These are phyloP conservation scores for Cytospora chrysosperma DNA, from an alignment of 2,329 filamentous ascomycete species.

Conservation along the genomic window DNA sequence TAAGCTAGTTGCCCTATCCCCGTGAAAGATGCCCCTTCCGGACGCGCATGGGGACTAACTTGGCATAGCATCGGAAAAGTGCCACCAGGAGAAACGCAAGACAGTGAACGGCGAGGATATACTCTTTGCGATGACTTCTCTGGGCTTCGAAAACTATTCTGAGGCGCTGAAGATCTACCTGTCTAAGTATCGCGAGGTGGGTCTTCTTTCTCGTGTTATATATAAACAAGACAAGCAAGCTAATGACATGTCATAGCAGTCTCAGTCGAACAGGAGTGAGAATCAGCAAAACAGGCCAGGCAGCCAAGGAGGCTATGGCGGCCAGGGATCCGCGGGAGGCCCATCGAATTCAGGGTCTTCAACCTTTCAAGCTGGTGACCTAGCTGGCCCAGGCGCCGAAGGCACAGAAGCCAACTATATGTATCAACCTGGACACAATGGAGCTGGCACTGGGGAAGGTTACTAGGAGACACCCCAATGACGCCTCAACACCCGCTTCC, in stretches of 20 bases:
- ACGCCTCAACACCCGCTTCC: background rate
- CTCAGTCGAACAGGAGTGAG: conserved; percentile 72
- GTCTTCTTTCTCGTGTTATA: conserved; percentile 32
- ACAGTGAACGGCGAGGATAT: conserved; percentile 99
- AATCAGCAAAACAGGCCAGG: conserved; percentile 49
- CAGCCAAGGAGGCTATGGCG: conserved; percentile 52
- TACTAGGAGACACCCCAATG: conserved; percentile 41
- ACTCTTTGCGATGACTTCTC: conserved; percentile 96
- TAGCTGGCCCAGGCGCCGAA: conserved; percentile 44
- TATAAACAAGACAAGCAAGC: conserved; percentile 22
- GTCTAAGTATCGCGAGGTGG: conserved; percentile 95
- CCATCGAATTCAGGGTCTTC: conserved; percentile 40
- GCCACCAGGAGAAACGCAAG: conserved; percentile 98
- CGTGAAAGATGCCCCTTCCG: conserved; percentile 13
- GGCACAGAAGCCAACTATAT: conserved; percentile 48
- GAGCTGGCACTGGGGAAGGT: conserved; percentile 50
- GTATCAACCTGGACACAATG: conserved; percentile 60
- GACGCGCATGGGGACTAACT: conserved; percentile 27
- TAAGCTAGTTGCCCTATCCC: conserved; percentile 44
- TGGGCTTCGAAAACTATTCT: conserved; percentile 98
- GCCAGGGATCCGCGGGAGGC: conserved; percentile 40
- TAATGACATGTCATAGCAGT: conserved; percentile 53
- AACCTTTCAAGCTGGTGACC: conserved; percentile 46
- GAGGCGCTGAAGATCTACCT: conserved; percentile 98
- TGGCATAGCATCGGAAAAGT: conserved; percentile 88